These are phyloP conservation scores for Clavaria fumosa DNA, from an alignment of 768 basidiomycete genomes.

Conservation along the genomic window DNA sequence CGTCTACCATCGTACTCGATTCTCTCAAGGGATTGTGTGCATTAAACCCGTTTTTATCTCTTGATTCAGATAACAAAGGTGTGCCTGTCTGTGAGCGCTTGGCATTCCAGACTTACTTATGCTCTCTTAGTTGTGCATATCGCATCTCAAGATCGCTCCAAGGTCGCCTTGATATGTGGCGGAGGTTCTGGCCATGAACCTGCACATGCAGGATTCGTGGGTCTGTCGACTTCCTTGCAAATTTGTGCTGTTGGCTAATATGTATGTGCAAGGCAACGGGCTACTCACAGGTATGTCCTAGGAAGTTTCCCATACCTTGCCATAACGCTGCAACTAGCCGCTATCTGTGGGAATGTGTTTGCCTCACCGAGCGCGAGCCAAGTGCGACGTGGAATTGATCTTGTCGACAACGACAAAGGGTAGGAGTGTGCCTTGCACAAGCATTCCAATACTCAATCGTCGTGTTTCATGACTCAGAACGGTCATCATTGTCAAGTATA, in stretches of 20 bases:
- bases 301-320: neutral
- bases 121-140: conserved; percentile 44
- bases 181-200: conserved; percentile 89
- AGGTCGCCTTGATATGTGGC: conserved; percentile 68
- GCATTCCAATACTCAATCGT: conserved; percentile 3
- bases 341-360: conserved; percentile 81
- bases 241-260: neutral
- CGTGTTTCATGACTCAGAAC: conserved; percentile 30
- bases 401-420: conserved; percentile 62
- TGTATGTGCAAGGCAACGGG: conserved; percentile 40
- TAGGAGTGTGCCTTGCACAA: conserved; percentile 16
- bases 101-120: conserved; percentile 5
- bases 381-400: conserved; percentile 65
- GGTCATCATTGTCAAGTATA: conserved; percentile 70
- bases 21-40: conserved; percentile 60
- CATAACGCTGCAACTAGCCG: conserved; percentile 25
- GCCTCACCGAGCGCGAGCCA: conserved; percentile 82
- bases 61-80: conserved; percentile 67
- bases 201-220: conserved; percentile 81
- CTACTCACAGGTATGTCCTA: conserved; percentile 49
- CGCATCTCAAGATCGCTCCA: conserved; percentile 37
- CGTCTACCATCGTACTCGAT: conserved; percentile 59
- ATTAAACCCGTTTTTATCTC: conserved; percentile 52
- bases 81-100: conserved; percentile 7
- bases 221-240: conserved; percentile 23